Evolutionary conservation across 2,329 filamentous ascomycete species (phyloP), one percentile per base, ranked within the genome.

Genomic region (Chalaropsis thielavioides): DNA sequence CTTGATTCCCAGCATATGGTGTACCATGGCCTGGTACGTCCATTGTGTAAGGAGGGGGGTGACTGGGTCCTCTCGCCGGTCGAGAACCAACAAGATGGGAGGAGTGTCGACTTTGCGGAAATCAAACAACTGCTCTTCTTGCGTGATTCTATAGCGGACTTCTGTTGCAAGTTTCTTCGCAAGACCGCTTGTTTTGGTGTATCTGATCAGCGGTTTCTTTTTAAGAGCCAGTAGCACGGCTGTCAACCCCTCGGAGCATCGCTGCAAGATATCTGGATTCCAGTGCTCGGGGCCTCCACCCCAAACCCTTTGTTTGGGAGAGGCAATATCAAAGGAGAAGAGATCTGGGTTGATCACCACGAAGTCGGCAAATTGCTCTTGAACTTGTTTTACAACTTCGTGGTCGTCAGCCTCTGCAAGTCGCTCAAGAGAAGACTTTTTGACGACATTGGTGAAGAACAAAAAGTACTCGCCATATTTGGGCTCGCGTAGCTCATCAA

Each of bases 1-100:
- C 66, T 89, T 84, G 69, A 99, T 96, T 4, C 94, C 94, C 13
- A 99, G 80, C 1, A 97, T 78, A 72, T 99, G 94, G 73, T 99
- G 94, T 0, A 99, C 94, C 92, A 99, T 99, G n/a, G 94, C 94
- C 76, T 99, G 94, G 72, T 99, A 99, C 31, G 94, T 99, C 94
- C 94, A 99, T 73, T 99, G 94, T 2, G 91, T 96, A 61, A 99
- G 81, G 11, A 99, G 78, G 0, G 94, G 94, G 2, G 94, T 99
- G 62, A 97, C 88, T 0, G 94, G 92, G 71, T 99, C 94, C 72
- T 96, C 92, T 73, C 94, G 84, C 51, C 94, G 85, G 75, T 99
- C 94, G 38, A 99, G 77, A 64, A 99, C 84, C 41, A 99, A 80
- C 15, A 99, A 79, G 70, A 99, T 92, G 0, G 95, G 94, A 8